These are phyloP conservation scores for Hypoxylon rubiginosum DNA, from an alignment of 2,329 filamentous ascomycete genomes.

Conservation along the genomic window DNA sequence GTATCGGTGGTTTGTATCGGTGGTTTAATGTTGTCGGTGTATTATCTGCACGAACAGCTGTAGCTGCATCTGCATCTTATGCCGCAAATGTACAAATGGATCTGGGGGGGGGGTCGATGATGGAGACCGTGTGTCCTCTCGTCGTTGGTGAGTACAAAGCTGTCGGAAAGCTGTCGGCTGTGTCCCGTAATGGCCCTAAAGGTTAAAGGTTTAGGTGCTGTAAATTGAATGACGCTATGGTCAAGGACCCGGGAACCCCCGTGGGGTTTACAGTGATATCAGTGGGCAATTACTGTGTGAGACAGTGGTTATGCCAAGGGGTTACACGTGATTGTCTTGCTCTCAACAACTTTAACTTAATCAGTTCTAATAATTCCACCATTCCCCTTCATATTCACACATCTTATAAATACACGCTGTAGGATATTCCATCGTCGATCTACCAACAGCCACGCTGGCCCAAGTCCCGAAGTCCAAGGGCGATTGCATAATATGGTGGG, in stretches of 20 bases:
- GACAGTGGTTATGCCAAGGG: slow-evolving; percentile 14
- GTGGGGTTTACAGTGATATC: background rate
- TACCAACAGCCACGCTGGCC: background rate
- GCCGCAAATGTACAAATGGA: slow-evolving; percentile 21
- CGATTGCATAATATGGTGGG: slow-evolving; percentile 25
- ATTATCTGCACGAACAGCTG: slow-evolving; percentile 1
- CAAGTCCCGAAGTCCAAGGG: slow-evolving; percentile 13
- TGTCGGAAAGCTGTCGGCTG: slow-evolving; percentile 5
- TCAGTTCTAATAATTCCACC: background rate
- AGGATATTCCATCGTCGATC: background rate
- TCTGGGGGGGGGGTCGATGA: slow-evolving; percentile 13
- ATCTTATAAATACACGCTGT: background rate
- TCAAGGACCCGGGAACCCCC: slow-evolving; percentile 13
- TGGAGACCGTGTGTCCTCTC: slow-evolving; percentile 16
- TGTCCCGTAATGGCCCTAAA: background rate
- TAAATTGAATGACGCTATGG: slow-evolving; percentile 26
- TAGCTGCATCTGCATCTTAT: slow-evolving; percentile 10
- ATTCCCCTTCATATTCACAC: too few species aligned
- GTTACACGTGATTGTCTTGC: slow-evolving; percentile 16
- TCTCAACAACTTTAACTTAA: background rate
- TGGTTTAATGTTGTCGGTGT: slow-evolving; percentile 5
- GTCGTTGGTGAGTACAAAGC: slow-evolving; percentile 22
- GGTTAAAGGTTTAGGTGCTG: background rate
- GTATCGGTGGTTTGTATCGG: slow-evolving; percentile 6
- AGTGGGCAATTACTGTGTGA: background rate